Evolutionary conservation across 2,329 filamentous ascomycete species (phyloP).

Genomic region (Botryotinia convoluta): DNA sequence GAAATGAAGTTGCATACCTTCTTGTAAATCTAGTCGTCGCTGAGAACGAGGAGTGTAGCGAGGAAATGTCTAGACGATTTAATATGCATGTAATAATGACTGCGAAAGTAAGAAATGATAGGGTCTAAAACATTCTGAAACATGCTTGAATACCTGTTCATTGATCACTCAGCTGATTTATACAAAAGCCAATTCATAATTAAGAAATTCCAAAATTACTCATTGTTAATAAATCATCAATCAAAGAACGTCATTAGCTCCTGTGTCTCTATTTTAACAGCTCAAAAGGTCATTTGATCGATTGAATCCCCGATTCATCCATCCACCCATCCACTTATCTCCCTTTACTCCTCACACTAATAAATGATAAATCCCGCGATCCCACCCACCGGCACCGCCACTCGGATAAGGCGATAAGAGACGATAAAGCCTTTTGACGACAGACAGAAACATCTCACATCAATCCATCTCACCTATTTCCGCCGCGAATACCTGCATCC

Average conservation of each 20-base stretch:
- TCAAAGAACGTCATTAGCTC: neutral
- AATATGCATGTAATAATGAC: neutral
- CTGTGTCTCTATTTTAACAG: neutral
- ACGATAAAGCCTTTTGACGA: neutral
- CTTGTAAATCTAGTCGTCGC: neutral
- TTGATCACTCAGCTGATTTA: neutral
- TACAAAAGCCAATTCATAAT: neutral
- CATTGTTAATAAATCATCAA: neutral
- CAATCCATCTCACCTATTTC: neutral
- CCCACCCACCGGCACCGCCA: neutral
- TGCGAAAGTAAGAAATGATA: neutral
- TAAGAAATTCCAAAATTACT: neutral
- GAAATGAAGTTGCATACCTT: neutral
- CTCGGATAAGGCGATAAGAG: conserved; percentile 3
- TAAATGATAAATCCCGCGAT: neutral
- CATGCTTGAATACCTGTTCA: neutral
- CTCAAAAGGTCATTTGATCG: neutral
- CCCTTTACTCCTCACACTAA: neutral
- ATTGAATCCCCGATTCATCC: neutral
- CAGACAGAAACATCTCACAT: neutral
- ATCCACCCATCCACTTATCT: neutral
- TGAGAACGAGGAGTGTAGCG: neutral
- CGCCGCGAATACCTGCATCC: neutral
- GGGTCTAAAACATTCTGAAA: neutral
- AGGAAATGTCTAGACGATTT: neutral